Percentiles rank a stretch among this genome's conserved stretches.
phyloP scores from a whole-genome alignment of 1,284 basidiomycete genomes.

The Testicularia cyperi region DNA sequence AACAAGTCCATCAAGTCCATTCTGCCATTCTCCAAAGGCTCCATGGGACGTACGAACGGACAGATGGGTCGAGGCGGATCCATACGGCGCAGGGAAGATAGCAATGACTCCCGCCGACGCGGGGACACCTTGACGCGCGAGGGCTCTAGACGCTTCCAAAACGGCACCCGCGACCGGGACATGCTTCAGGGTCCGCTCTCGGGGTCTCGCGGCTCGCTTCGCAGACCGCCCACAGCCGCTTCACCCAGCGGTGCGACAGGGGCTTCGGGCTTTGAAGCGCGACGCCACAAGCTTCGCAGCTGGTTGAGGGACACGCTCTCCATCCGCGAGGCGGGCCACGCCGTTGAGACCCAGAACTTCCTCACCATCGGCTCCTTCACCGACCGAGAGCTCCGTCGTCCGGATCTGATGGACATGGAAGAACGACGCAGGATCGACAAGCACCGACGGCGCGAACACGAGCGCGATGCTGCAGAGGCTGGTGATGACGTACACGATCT shows the following conservation, averaged over 20 bases:
- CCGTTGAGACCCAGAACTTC: conserved; percentile 50
- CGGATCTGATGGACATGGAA: conserved; percentile 46
- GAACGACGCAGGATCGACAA: conserved; percentile 44
- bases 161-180: no score
- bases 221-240: conserved; percentile 8
- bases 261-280: conserved; percentile 41
- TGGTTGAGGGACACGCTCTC: conserved; percentile 58
- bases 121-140: no score
- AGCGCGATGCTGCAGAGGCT: conserved; percentile 45
- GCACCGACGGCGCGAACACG: conserved; percentile 46
- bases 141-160: no score
- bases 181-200: not conserved
- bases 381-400: conserved; percentile 38
- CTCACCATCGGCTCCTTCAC: conserved; percentile 46
- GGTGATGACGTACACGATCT: conserved; percentile 53
- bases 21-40: conserved; percentile 19
- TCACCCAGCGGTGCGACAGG: conserved; percentile 6
- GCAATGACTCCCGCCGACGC: conserved; percentile 2
- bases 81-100: conserved; percentile 16
- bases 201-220: conserved; percentile 8
- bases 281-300: conserved; percentile 50
- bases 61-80: conserved; percentile 3
- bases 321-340: conserved; percentile 50
- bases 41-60: conserved; percentile 16
- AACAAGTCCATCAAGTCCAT: conserved; percentile 12